A percentile compares a stretch with the other conserved stretches of the same genome.
Conservation (phyloP, 2,329 filamentous ascomycete species). For the Zymoseptoria crescenta region DNA sequence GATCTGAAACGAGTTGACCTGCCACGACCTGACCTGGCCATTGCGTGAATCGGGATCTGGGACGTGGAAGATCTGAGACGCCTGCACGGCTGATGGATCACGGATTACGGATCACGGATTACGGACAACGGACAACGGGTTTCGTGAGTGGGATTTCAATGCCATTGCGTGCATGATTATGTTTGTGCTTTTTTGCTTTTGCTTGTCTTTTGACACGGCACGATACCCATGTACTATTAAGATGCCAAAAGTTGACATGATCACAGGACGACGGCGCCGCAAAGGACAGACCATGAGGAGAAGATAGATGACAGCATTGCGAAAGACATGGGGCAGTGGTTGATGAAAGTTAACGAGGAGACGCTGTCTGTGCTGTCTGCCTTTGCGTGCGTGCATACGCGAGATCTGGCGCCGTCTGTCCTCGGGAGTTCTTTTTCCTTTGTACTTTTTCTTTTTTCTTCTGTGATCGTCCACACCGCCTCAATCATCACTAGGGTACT, state of each 20-base stretch:
- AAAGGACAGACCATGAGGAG: neutral
- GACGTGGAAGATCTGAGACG: slow-evolving; percentile 2
- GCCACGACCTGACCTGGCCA: neutral
- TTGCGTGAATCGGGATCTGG: neutral
- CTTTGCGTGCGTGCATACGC: neutral
- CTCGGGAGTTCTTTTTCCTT: neutral
- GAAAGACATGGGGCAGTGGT: neutral
- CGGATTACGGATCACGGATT: neutral
- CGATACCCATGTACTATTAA: slow-evolving; percentile 15
- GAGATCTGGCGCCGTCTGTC: neutral
- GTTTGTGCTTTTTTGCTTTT: slow-evolving; percentile 1
- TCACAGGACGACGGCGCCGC: slow-evolving; percentile 6
- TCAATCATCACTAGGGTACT: neutral
- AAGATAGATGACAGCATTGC: neutral
- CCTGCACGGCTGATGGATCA: neutral
- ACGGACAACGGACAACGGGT: slow-evolving; percentile 1
- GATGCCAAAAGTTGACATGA: neutral
- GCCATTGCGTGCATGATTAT: neutral
- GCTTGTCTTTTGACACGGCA: slow-evolving; percentile 2
- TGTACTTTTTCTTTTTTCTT: neutral
- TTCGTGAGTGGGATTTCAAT: neutral
- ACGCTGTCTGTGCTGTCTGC: neutral
- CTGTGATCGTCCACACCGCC: neutral
- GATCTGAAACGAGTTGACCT: neutral
- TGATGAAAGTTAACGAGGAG: neutral